Conservation (phyloP, 1,139 yeast genomes). For the Candida labiduridarum region DNA sequence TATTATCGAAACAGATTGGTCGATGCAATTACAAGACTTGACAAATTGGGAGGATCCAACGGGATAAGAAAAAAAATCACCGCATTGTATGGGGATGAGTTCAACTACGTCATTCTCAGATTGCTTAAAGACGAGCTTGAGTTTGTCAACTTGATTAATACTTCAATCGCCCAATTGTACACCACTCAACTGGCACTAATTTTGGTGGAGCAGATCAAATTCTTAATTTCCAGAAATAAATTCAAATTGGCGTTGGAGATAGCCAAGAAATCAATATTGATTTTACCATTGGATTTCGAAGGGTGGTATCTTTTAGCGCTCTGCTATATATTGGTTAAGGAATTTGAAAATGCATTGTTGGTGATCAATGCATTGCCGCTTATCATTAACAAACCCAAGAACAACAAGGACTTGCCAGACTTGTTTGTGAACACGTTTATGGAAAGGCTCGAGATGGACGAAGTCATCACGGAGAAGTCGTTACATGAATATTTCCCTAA, state of each 20-base stretch:
- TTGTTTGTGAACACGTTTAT: constrained; percentile 30
- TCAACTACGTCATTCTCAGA: constrained; percentile 34
- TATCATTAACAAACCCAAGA: constrained; percentile 15
- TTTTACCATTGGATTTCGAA: constrained; percentile 46
- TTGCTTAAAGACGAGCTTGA: constrained; percentile 31
- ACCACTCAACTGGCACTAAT: constrained; percentile 40
- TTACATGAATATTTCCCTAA: constrained; percentile 37
- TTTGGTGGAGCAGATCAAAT: constrained; percentile 42
- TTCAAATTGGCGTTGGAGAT: constrained; percentile 31
- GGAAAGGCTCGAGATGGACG: constrained; percentile 25
- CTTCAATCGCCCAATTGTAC: constrained; percentile 20
- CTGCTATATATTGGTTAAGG: constrained; percentile 33
- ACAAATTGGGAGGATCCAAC: constrained; percentile 19
- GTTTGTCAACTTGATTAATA: constrained; percentile 30
- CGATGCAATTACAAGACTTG: constrained; percentile 31
- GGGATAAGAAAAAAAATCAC: constrained; percentile 19
- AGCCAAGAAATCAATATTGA: constrained; percentile 33
- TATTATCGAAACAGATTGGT: constrained; percentile 37
- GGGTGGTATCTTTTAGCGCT: constrained; percentile 42
- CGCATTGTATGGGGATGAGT: constrained; percentile 29
- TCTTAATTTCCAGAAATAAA: constrained; percentile 32
- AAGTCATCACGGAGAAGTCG: constrained; percentile 33
- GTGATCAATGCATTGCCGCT: constrained; percentile 42
- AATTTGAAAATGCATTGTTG: constrained; percentile 33
- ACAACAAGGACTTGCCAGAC: constrained; percentile 25